Percentiles rank a stretch among this genome's conserved stretches.
Conservation (phyloP, 2,329 filamentous ascomycete species). For the Fusarium ambrosium region DNA sequence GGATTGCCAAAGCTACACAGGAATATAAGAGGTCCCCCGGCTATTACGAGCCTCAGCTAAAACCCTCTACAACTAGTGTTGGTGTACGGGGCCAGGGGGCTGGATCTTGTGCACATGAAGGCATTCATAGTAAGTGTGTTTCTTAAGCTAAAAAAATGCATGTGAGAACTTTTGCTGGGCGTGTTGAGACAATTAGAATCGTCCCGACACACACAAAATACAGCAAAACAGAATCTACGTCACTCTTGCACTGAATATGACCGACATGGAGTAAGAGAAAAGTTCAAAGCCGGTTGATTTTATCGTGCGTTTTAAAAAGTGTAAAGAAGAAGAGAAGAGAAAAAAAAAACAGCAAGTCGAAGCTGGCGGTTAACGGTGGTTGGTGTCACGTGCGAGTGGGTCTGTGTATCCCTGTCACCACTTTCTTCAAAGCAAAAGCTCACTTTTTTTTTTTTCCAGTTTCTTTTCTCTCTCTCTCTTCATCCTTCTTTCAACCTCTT, state of each 20-base stretch:
- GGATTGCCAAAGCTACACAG: slow-evolving; percentile 6
- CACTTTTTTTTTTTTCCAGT: slow-evolving; percentile 25
- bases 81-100: neutral
- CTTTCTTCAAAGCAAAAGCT: slow-evolving; percentile 17
- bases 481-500: slow-evolving; percentile 13
- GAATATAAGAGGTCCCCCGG: neutral
- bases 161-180: slow-evolving; percentile 51
- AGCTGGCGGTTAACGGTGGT: slow-evolving; percentile 7
- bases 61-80: neutral
- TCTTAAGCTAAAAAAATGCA: neutral
- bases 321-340: slow-evolving; percentile 47
- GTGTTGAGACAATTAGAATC: slow-evolving; percentile 41
- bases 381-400: slow-evolving; percentile 46
- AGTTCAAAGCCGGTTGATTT: slow-evolving; percentile 70
- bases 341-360: slow-evolving; percentile 13
- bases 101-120: slow-evolving; percentile 20
- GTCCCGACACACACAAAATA: slow-evolving; percentile 32
- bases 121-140: slow-evolving; percentile 3
- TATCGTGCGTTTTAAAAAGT: slow-evolving; percentile 66
- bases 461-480: slow-evolving; percentile 1
- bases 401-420: slow-evolving; percentile 14
- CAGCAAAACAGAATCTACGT: slow-evolving; percentile 50
- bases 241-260: slow-evolving; percentile 74
- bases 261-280: slow-evolving; percentile 64
- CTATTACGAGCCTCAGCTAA: slow-evolving; percentile 9